Conservation (phyloP, 2,329 filamentous ascomycete species). For the Thielaviopsis punctulata region DNA sequence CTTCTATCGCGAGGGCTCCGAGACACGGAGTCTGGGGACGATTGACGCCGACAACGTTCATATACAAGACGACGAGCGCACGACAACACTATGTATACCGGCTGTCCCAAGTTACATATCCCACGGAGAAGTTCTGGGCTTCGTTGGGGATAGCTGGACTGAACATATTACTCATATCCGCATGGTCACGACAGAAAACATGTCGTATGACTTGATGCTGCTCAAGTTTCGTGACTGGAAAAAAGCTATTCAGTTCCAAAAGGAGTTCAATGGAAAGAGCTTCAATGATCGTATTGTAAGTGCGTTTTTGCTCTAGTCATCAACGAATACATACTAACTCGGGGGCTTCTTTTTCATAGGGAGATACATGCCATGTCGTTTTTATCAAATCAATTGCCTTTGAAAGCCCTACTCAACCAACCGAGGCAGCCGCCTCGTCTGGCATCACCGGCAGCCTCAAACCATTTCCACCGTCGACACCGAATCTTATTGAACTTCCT, state of each 20-base stretch:
- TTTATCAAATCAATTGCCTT: conserved; percentile 89
- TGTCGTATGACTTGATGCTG: conserved; percentile 86
- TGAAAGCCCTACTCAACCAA: conserved; percentile 38
- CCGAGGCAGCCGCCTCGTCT: conserved; percentile 31
- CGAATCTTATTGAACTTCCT: conserved; percentile 74
- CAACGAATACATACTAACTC: not conserved
- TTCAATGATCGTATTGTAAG: conserved; percentile 80
- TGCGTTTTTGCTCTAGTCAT: too few relatives aligned
- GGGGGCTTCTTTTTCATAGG: too few relatives aligned
- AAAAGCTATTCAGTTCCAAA: conserved; percentile 63
- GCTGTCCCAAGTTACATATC: conserved; percentile 90
- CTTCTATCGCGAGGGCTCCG: conserved; percentile 71
- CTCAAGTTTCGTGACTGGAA: conserved; percentile 75
- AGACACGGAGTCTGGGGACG: conserved; percentile 33
- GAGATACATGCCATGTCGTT: conserved; percentile 86
- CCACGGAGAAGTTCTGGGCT: conserved; percentile 77
- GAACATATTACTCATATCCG: conserved; percentile 82
- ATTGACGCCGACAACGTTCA: conserved; percentile 1
- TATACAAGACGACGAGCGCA: conserved; percentile 45
- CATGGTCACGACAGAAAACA: conserved; percentile 75
- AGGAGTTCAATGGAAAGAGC: conserved; percentile 77
- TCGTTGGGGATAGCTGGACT: conserved; percentile 74
- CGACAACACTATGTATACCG: conserved; percentile 68
- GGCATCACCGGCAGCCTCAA: conserved; percentile 30
- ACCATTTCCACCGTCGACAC: conserved; percentile 51